A percentile compares a stretch with the other conserved stretches of the same genome.
Conservation (phyloP, 352 stramenopile species). For the Phytophthora ramorum region DNA sequence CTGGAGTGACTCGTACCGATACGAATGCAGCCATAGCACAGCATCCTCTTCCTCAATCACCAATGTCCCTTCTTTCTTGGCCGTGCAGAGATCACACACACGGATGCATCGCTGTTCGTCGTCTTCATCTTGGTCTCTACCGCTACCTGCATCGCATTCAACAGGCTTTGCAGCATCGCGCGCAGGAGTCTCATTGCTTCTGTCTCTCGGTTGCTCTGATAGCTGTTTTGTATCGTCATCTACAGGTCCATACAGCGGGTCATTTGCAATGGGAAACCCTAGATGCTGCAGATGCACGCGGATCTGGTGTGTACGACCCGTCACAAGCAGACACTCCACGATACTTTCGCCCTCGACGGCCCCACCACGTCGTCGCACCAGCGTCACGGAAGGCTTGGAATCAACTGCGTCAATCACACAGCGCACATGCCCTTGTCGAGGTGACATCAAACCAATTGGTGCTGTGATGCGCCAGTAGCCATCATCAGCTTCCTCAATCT, state of each 20-base stretch:
- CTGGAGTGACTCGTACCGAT: constrained; percentile 45
- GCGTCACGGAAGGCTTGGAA: constrained; percentile 49
- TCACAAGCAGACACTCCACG: constrained; percentile 90
- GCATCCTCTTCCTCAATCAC: constrained; percentile 9
- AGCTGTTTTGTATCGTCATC: not conserved
- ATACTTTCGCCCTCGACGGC: constrained; percentile 59
- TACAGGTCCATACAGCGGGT: constrained; percentile 91
- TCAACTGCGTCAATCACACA: constrained; percentile 32
- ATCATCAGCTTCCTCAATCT: constrained; percentile 9
- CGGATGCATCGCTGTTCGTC: constrained; percentile 27
- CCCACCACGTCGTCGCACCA: constrained; percentile 40
- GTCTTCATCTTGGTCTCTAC: constrained; percentile 8
- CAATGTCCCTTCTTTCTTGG: not conserved
- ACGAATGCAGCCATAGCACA: constrained; percentile 62
- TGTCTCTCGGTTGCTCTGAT: not conserved
- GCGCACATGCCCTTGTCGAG: constrained; percentile 30
- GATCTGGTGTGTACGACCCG: constrained; percentile 96
- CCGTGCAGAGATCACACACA: constrained; percentile 28
- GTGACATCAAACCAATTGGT: constrained; percentile 41
- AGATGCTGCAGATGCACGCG: constrained; percentile 92
- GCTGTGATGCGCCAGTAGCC: constrained; percentile 51
- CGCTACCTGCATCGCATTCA: not conserved
- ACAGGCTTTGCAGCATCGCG: not conserved
- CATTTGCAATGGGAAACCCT: constrained; percentile 93
- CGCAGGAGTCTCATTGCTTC: not conserved